Percentiles rank a stretch among this genome's conserved stretches.
Conservation (phyloP, 2,329 filamentous ascomycete genomes). For the Monilinia fructicola region DNA sequence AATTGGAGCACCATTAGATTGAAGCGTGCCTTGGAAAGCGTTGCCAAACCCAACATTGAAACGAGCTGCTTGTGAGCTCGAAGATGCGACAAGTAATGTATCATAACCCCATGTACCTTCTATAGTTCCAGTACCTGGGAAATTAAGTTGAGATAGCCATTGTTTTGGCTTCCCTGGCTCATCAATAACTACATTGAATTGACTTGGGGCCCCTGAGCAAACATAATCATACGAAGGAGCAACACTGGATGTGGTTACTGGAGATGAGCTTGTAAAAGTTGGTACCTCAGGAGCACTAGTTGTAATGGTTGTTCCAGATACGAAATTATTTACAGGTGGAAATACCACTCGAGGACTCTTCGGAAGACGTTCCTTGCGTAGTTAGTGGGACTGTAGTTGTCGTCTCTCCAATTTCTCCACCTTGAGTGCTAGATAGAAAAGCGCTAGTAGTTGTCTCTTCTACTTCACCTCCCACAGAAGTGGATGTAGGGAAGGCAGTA, state of each 20-base stretch:
- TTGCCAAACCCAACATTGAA: conserved; percentile 17
- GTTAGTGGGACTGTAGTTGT: not conserved
- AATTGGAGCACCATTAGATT: conserved; percentile 16
- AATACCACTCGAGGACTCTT: not conserved
- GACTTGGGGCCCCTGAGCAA: conserved; percentile 19
- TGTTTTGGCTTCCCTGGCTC: conserved; percentile 23
- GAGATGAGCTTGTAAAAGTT: conserved; percentile 14
- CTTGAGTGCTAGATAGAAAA: not conserved
- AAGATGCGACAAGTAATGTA: conserved; percentile 21
- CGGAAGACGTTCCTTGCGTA: not conserved
- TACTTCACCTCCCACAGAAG: not conserved
- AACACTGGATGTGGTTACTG: not conserved
- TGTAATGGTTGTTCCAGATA: not conserved
- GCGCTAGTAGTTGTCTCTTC: not conserved
- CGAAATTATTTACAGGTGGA: not conserved
- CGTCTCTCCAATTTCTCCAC: not conserved
- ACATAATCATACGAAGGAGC: conserved; percentile 15
- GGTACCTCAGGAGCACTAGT: not conserved
- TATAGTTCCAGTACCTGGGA: conserved; percentile 16
- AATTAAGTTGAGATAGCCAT: conserved; percentile 24
- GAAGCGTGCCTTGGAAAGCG: conserved; percentile 6
- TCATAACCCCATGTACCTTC: conserved; percentile 25
- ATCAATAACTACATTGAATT: conserved; percentile 26
- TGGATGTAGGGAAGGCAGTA: no score
- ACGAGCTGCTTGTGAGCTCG: conserved; percentile 17